Evolutionary conservation across 139 green algal species (phyloP).

Genomic region (Astrephomene gubernaculifera): DNA sequence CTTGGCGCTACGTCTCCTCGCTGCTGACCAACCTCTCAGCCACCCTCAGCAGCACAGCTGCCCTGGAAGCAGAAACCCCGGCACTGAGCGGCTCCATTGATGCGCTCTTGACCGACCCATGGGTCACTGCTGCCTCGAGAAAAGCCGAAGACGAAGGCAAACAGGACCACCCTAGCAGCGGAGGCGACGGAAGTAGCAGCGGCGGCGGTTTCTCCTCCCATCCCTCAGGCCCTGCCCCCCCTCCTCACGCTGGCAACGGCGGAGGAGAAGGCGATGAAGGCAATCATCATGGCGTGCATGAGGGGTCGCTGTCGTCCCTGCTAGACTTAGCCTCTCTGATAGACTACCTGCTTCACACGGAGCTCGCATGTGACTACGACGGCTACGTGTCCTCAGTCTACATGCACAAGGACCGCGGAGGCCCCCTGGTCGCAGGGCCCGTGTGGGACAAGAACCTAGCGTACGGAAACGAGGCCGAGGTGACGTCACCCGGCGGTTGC

Average conservation of each 20-base stretch:
- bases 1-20: conserved; percentile 19
- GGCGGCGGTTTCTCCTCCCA: too few species aligned
- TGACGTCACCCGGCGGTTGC: conserved; percentile 25
- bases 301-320: not conserved
- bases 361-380: conserved; percentile 41
- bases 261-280: too few species aligned
- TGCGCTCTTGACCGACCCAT: too few species aligned
- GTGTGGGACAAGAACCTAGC: conserved; percentile 53
- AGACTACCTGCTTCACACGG: conserved; percentile 42
- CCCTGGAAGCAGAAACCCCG: too few species aligned
- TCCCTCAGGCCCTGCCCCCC: not conserved
- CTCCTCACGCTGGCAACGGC: not conserved
- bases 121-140: too few species aligned
- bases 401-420: conserved; percentile 32
- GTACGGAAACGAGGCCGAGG: conserved; percentile 35
- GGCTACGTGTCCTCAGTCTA: conserved; percentile 34
- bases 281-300: too few species aligned
- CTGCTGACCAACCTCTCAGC: not conserved
- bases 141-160: too few species aligned
- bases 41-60: too few species aligned
- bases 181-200: too few species aligned
- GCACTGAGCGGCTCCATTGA: too few species aligned
- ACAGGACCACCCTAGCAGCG: too few species aligned
- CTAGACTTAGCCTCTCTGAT: not conserved
- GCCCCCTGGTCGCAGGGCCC: conserved; percentile 20